Conservation (phyloP, 1,139 yeast genomes). For the Arxiozyma slooffiae region DNA sequence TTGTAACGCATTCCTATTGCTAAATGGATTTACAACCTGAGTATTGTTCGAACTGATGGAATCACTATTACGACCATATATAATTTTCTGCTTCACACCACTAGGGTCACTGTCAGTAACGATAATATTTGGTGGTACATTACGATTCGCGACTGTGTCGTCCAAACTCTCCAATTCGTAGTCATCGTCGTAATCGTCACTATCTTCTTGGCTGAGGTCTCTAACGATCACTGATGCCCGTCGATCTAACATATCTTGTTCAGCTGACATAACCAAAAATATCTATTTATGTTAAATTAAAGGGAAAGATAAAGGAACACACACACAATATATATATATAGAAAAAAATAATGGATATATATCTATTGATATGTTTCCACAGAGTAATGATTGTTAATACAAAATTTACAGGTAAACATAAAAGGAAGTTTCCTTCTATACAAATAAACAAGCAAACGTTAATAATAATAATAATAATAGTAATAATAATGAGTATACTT, state of each 20-base stretch:
- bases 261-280: not conserved
- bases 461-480: no score
- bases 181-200: not conserved
- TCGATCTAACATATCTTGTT: not conserved
- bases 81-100: no score
- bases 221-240: constrained; percentile 2
- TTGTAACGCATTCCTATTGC: no score
- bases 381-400: no score
- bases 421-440: no score
- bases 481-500: no score
- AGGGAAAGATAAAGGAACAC: no score
- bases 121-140: not conserved
- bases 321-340: no score
- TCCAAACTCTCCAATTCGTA: not conserved
- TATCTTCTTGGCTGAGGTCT: constrained; percentile 1
- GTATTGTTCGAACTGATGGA: not conserved
- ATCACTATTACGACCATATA: not conserved
- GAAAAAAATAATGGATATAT: no score
- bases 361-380: no score
- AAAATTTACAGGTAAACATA: no score
- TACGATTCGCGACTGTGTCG: not conserved
- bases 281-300: not conserved
- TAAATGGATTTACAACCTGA: not conserved
- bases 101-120: not conserved
- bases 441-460: no score